Base-by-base conservation (phyloP, 352 stramenopile species). In the Globisporangium sylvaticum region DNA sequence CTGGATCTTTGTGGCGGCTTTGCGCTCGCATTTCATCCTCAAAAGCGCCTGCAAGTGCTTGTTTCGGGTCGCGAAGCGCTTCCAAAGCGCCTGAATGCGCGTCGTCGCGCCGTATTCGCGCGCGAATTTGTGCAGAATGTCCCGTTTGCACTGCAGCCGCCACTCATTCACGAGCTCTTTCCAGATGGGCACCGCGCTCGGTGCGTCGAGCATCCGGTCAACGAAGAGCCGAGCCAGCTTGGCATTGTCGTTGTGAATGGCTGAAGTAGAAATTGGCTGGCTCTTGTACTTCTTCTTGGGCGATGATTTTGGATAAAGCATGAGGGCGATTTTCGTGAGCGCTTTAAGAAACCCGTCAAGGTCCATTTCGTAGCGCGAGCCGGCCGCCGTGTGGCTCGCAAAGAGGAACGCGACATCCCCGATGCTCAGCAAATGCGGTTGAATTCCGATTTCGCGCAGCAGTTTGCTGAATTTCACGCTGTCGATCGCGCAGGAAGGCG, bases 401-500 rank as follows among this genome's bases (percentile, higher is more conserved):
- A 92, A 92, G 24, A 92, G 67, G 68, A 85, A 89, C 2, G 84
- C 81, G 5, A 70, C 81, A 29, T 92, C 84, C 0, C 84, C 86
- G 25, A 94, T 80, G n/a, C 62, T 72, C 3, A 94, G 65, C 3
- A 70, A 57, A 7, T 66, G 59, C 0, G 86, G 84, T 29, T 90
- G 78, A 1, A 91, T 65, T 0, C 68, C 68, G 44, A 80, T 84
- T 59, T 92, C 84, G 2, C 85, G 85, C 12, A 94, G 60, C 8
- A 92, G 65, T 48, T 90, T 90, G 61, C 81, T 87, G 67, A 94
- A 94, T 58, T 94, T 94, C 66, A 92, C 78, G 55, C 84, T 84
- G 58, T 94, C 86, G 25, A 91, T 72, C 1, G 74, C 61, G 18
- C 71, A 59, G 22, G 60, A 75, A 4, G 76, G 73, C 9, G 86